Evolutionary conservation across 148 eudicot species (phyloP).

Genomic region (Euryodendron excelsum): DNA sequence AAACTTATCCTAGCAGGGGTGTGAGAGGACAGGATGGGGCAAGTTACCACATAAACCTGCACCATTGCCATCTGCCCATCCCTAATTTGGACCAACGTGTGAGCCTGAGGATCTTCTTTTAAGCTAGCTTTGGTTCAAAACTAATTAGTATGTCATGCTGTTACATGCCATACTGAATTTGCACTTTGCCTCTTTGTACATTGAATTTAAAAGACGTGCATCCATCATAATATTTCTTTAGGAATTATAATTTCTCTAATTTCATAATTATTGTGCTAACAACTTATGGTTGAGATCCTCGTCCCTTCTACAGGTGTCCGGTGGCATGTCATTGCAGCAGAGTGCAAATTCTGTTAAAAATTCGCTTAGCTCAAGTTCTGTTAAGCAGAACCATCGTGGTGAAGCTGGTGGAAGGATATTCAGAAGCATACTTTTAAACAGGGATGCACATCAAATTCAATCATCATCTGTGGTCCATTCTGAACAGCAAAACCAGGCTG

Average conservation of each 20-base stretch:
- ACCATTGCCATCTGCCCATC: background rate
- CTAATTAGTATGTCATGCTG: background rate
- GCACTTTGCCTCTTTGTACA: background rate
- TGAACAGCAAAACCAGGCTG: slow-evolving; percentile 45
- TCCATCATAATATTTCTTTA: background rate
- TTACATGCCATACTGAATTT: background rate
- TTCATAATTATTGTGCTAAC: background rate
- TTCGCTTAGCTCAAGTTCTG: slow-evolving; percentile 34
- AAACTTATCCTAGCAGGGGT: background rate
- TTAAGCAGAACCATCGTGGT: slow-evolving; percentile 60
- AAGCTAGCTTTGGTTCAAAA: background rate
- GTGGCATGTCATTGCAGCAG: slow-evolving; percentile 37
- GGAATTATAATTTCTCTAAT: background rate
- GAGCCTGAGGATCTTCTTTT: slow-evolving; percentile 1
- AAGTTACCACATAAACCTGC: background rate
- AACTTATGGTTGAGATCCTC: background rate
- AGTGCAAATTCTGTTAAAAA: slow-evolving; percentile 37
- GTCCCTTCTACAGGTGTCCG: slow-evolving; percentile 38
- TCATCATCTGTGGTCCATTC: slow-evolving; percentile 40
- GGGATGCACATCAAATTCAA: slow-evolving; percentile 52
- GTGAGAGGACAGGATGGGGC: background rate
- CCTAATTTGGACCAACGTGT: background rate
- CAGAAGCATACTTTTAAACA: slow-evolving; percentile 72
- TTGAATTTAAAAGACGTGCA: background rate
- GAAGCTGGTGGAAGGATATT: slow-evolving; percentile 84